Base-by-base conservation (phyloP, 257 asterid species). In the Forsythia viridissima region DNA sequence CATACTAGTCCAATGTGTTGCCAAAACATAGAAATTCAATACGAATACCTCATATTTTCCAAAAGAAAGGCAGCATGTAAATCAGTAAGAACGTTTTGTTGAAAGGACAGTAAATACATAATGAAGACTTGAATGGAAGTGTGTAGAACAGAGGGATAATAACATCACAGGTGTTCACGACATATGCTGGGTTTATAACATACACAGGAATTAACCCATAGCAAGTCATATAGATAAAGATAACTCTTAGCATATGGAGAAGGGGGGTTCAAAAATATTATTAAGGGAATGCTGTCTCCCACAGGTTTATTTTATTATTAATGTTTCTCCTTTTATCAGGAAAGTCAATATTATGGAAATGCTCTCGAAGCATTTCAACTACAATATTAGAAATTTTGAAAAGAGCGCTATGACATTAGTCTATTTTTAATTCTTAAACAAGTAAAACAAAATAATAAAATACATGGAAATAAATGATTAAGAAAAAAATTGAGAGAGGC, bases 391-490 rank as follows among this genome's bases (percentile, higher is more conserved):
- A 63, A 24, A 20, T 0, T 2, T 59, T 59, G 67, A 59, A 59
- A 59, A 20, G 36, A n/a, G 4, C 7, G 36, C 11, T 59, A 21
- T 59, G 34, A 57, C 5, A 3, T 20, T 59, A 16, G 67, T 8
- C 9, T 20, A 51, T 73, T 18, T 30, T 43, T 24, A 18, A 40
- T 51, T 70, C 39, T 73, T 66, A 76, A 73, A 41, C 73, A 46
- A 75, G 16, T 36, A 71, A 20, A 42, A 24, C 38, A 44, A 63
- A 41, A 68, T 55, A n/a, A 72, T 11, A 81, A 24, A 74, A 83
- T 21, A 76, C 21, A 74, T 21, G 77, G 69, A 43, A 46, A 48
- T 3, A 73, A 59, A 51, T 59, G 41, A 18, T 36, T 41, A 37
- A 69, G n/a, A 36, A 20, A 55, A 13, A 51, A 44, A 40, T 9